These are phyloP conservation scores for Aspergillus asperescens DNA, from an alignment of 495 filamentous ascomycete genomes.

Conservation along the genomic window DNA sequence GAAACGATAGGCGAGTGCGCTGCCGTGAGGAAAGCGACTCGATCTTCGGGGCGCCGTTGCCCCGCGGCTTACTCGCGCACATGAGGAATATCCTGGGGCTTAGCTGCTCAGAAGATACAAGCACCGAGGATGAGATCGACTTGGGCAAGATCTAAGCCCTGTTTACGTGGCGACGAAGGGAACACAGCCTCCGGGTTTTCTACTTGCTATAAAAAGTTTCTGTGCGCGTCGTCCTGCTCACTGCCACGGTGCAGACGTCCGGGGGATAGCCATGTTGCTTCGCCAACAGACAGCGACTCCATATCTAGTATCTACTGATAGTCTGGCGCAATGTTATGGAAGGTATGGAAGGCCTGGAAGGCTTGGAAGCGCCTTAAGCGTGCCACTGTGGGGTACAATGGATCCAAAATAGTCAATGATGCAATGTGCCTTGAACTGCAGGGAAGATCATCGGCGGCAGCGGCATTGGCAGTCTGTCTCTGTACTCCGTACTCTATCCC, in stretches of 20 bases:
- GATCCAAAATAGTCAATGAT: not conserved
- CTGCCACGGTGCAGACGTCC: not conserved
- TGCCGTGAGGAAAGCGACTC: not conserved
- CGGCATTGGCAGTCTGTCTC: no score
- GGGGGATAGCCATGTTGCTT: not conserved
- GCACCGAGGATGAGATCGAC: not conserved
- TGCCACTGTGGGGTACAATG: not conserved
- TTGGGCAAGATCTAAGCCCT: slow-evolving; percentile 1
- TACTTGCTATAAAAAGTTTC: not conserved
- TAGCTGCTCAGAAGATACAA: no score
- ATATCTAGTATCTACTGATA: not conserved
- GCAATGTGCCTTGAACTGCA: slow-evolving; percentile 4
- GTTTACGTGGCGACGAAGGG: not conserved
- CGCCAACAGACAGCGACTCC: not conserved
- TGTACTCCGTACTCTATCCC: no score
- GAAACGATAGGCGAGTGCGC: not conserved
- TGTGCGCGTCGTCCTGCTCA: not conserved
- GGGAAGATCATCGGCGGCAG: not conserved
- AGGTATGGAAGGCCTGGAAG: slow-evolving; percentile 12
- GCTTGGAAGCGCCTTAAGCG: not conserved
- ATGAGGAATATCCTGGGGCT: no score
- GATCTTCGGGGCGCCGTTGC: not conserved
- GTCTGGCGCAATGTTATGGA: slow-evolving; percentile 6
- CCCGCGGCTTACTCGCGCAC: not conserved
- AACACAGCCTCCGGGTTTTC: slow-evolving; percentile 6